phyloP scores from a whole-genome alignment of 352 stramenopile species.

The Phytopythium mirpurense region DNA sequence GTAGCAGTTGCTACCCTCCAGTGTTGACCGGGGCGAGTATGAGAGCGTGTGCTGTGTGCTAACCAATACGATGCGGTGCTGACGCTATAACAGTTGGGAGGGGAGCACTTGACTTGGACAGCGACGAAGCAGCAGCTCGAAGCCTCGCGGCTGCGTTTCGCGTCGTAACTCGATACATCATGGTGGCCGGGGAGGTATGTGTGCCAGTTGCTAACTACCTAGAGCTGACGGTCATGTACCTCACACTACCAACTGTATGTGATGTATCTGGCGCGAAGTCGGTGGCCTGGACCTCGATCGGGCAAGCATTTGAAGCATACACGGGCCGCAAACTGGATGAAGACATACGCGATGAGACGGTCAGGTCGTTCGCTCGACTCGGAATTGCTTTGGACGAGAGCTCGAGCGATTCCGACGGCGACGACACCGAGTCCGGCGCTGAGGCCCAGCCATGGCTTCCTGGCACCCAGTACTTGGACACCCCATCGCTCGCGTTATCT shows the following conservation, averaged over 20 bases:
- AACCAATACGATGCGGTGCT: not conserved
- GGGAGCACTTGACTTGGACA: constrained; percentile 15
- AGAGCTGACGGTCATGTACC: not conserved
- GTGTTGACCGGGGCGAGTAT: not conserved
- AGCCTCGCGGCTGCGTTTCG: constrained; percentile 22
- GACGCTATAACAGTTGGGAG: constrained; percentile 16
- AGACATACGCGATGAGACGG: not conserved
- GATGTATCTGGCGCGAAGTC: not conserved
- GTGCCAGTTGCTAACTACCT: not conserved
- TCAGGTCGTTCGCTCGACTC: not conserved
- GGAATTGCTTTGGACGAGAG: not conserved
- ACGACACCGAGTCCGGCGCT: too few relatives aligned
- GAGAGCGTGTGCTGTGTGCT: not conserved
- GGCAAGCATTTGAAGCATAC: constrained; percentile 23
- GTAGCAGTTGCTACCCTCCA: not conserved
- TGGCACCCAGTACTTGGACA: constrained; percentile 1
- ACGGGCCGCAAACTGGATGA: constrained; percentile 17
- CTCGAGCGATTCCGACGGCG: not conserved
- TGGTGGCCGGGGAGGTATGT: constrained; percentile 20
- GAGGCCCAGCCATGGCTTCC: constrained; percentile 5
- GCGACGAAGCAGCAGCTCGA: constrained; percentile 7
- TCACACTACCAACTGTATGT: not conserved
- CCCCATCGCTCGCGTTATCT: not conserved
- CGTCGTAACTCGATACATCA: constrained; percentile 22
- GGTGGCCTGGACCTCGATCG: constrained; percentile 3